phyloP scores from a whole-genome alignment of 306 rosid species.

The Pueraria montana region DNA sequence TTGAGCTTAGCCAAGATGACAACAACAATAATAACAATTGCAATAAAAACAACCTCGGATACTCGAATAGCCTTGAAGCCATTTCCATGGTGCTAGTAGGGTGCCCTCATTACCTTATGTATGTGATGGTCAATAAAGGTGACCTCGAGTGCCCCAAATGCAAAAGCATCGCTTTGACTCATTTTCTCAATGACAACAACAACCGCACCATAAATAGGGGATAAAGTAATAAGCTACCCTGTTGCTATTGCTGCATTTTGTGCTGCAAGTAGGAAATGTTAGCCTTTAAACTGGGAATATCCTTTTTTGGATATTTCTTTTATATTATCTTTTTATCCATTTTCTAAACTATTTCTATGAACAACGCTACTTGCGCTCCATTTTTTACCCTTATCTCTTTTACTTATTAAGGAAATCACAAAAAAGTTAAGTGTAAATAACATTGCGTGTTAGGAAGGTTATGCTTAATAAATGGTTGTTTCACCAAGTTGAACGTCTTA shows the following conservation, averaged over 20 bases:
- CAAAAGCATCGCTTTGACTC: conserved; percentile 86
- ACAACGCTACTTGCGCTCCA: conserved; percentile 65
- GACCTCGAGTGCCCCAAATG: conserved; percentile 93
- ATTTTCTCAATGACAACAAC: conserved; percentile 68
- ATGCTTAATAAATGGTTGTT: not conserved
- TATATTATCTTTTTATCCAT: conserved; percentile 1
- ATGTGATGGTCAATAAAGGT: conserved; percentile 84
- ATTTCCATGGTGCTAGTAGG: conserved; percentile 88
- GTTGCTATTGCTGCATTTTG: too few species aligned
- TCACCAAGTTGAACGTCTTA: not conserved
- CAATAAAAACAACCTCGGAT: conserved; percentile 21
- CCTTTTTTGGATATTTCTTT: conserved; percentile 18
- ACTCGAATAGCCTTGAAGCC: conserved; percentile 78
- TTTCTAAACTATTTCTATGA: not conserved
- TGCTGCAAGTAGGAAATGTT: conserved; percentile 41
- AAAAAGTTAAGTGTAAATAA: too few species aligned
- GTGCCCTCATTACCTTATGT: conserved; percentile 91
- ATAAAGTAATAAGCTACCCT: conserved; percentile 27
- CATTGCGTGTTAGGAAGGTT: not conserved
- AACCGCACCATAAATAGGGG: conserved; percentile 53
- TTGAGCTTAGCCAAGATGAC: conserved; percentile 69
- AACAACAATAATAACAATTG: not conserved
- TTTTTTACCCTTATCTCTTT: conserved; percentile 27
- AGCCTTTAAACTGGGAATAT: too few species aligned
- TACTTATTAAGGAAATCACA: too few species aligned